Conservation (phyloP, 805 yeast genomes). For the Candida nemodendra region DNA sequence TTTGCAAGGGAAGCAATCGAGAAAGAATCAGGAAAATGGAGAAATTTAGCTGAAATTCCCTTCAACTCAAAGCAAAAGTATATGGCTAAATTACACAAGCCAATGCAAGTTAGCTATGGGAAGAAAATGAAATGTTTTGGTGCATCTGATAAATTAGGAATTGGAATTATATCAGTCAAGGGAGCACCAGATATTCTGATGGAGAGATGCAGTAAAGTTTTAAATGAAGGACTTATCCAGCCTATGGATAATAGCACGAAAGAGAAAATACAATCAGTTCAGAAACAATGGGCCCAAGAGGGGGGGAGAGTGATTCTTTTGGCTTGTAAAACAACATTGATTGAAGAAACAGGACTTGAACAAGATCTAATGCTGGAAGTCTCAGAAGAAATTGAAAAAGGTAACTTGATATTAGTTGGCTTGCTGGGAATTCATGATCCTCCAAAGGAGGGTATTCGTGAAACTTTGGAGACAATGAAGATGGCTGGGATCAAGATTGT, state of each 20-base stretch:
- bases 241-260: slow-evolving; percentile 20
- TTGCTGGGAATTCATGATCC: slow-evolving; percentile 45
- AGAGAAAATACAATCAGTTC: slow-evolving; percentile 27
- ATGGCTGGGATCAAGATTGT: slow-evolving; percentile 41
- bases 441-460: slow-evolving; percentile 37
- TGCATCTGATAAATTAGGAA: not conserved
- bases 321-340: slow-evolving; percentile 28
- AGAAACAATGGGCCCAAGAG: slow-evolving; percentile 35
- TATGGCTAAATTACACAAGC: slow-evolving; percentile 26
- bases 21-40: slow-evolving; percentile 23
- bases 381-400: slow-evolving; percentile 11
- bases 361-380: slow-evolving; percentile 1
- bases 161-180: slow-evolving; percentile 27
- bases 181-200: slow-evolving; percentile 49
- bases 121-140: slow-evolving; percentile 16
- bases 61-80: slow-evolving; percentile 48
- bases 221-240: slow-evolving; percentile 20
- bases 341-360: slow-evolving; percentile 12
- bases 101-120: slow-evolving; percentile 24
- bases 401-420: slow-evolving; percentile 34
- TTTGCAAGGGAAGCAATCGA: slow-evolving; percentile 30
- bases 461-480: slow-evolving; percentile 34
- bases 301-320: slow-evolving; percentile 38
- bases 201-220: slow-evolving; percentile 27
- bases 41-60: slow-evolving; percentile 31